Conservation (phyloP, 208 protist species). For the Crithidia acanthocephali region DNA sequence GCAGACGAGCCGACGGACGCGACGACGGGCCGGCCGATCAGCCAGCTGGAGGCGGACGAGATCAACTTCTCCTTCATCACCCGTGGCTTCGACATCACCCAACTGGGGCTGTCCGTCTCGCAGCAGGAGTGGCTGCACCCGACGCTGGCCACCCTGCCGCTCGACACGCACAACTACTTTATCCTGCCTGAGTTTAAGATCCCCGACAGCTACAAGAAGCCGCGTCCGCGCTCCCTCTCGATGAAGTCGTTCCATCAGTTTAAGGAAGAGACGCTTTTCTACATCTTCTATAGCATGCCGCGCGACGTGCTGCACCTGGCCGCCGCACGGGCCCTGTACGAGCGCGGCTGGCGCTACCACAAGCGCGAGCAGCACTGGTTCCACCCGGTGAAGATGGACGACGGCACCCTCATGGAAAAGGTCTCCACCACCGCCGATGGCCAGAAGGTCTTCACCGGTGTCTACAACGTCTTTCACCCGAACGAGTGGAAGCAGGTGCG, state of each 20-base stretch:
- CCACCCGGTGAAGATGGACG: constrained; percentile 27
- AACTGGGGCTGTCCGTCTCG: constrained; percentile 64
- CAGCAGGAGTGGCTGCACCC: constrained; percentile 76
- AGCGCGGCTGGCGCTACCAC: constrained; percentile 93
- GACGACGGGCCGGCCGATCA: constrained; percentile 40
- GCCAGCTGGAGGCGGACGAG: constrained; percentile 52
- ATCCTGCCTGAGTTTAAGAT: constrained; percentile 82
- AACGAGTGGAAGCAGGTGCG: constrained; percentile 62
- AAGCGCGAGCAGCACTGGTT: constrained; percentile 81
- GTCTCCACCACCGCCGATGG: constrained; percentile 19
- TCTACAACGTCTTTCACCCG: constrained; percentile 72
- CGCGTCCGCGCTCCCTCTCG: constrained; percentile 69
- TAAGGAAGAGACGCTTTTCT: constrained; percentile 97
- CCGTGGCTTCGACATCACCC: constrained; percentile 78
- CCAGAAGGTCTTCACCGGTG: constrained; percentile 27
- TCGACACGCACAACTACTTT: constrained; percentile 62
- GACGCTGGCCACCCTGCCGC: constrained; percentile 68
- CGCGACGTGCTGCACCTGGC: constrained; percentile 96
- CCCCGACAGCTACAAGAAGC: constrained; percentile 82
- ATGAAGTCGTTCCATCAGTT: constrained; percentile 90
- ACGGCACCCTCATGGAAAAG: constrained; percentile 28
- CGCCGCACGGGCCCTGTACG: constrained; percentile 92
- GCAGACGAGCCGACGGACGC: constrained; percentile 39
- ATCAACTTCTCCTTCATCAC: constrained; percentile 69
- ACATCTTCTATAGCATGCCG: constrained; percentile 99